A percentile compares a stretch with the other conserved stretches of the same genome.
Evolutionary conservation across 2,329 filamentous ascomycete genomes (phyloP).

Genomic region (Chrysosporium keratinophilum): DNA sequence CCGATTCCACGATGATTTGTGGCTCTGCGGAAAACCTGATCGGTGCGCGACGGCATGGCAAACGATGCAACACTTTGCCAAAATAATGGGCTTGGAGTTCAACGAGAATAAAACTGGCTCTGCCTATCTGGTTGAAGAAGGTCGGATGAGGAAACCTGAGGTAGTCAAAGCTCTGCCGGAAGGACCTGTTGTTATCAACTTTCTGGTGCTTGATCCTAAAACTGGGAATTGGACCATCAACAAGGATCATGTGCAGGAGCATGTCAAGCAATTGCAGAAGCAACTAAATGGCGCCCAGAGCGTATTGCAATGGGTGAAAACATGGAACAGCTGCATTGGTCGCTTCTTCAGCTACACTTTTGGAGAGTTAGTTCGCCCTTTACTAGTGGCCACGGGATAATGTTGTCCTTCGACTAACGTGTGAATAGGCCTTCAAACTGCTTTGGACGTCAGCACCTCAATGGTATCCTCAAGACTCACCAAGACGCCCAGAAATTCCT

Average conservation of each 20-base stretch:
- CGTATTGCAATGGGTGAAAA: slow-evolving; percentile 45
- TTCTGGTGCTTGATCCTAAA: slow-evolving; percentile 31
- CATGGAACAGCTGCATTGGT: slow-evolving; percentile 45
- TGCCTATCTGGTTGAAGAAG: slow-evolving; percentile 32
- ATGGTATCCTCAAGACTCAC: slow-evolving; percentile 40
- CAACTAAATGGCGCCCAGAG: slow-evolving; percentile 38
- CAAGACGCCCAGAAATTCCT: slow-evolving; percentile 38
- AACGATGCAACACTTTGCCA: slow-evolving; percentile 34
- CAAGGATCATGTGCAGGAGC: slow-evolving; percentile 29
- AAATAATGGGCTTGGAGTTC: slow-evolving; percentile 36
- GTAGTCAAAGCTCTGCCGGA: slow-evolving; percentile 34
- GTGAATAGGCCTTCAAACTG: slow-evolving; percentile 34
- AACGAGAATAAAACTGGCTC: slow-evolving; percentile 42
- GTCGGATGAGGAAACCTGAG: slow-evolving; percentile 8
- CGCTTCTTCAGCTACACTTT: slow-evolving; percentile 46
- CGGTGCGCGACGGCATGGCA: slow-evolving; percentile 37
- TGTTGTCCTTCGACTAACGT: neutral
- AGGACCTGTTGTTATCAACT: slow-evolving; percentile 46
- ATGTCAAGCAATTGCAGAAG: slow-evolving; percentile 32
- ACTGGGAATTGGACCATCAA: slow-evolving; percentile 33
- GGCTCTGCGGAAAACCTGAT: slow-evolving; percentile 38
- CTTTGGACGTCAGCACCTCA: slow-evolving; percentile 41
- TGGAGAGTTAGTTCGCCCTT: slow-evolving; percentile 27
- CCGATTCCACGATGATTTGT: slow-evolving; percentile 42
- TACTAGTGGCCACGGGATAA: neutral